phyloP scores from a whole-genome alignment of 1,284 basidiomycete species.

The Ustilago hordei region DNA sequence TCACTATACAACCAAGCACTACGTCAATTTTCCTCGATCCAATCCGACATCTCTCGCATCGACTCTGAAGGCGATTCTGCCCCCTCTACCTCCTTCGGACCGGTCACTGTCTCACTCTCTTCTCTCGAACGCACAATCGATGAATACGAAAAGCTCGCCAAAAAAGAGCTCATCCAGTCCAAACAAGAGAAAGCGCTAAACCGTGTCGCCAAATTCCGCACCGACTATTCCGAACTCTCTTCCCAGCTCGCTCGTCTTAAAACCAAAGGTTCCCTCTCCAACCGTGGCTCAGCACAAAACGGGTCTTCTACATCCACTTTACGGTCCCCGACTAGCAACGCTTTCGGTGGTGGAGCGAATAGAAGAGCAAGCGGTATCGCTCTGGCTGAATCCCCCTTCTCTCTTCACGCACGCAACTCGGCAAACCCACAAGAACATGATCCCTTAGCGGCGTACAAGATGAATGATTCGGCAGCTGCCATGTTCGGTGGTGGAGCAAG shows the following conservation, averaged over 20 bases:
- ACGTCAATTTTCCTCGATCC: conserved; percentile 66
- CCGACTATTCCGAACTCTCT: conserved; percentile 60
- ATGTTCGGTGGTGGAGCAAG: conserved; percentile 52
- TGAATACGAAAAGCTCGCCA: conserved; percentile 68
- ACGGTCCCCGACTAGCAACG: conserved; percentile 20
- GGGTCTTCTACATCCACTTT: conserved; percentile 18
- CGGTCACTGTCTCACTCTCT: conserved; percentile 60
- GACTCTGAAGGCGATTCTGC: conserved; percentile 39
- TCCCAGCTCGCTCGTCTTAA: conserved; percentile 54
- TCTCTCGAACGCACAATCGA: conserved; percentile 66
- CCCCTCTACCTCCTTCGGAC: conserved; percentile 43
- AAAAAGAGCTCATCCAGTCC: conserved; percentile 62
- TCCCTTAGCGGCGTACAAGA: conserved; percentile 64
- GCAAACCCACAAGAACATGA: conserved; percentile 34
- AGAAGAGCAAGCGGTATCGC: conserved; percentile 31
- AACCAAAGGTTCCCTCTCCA: conserved; percentile 33
- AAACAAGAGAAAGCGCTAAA: conserved; percentile 67
- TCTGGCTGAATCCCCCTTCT: conserved; percentile 60
- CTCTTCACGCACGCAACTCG: conserved; percentile 54
- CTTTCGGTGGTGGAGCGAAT: conserved; percentile 27
- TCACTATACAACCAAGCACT: conserved; percentile 68
- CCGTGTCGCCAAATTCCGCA: conserved; percentile 61
- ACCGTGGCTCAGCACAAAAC: conserved; percentile 1
- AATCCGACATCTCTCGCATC: conserved; percentile 62
- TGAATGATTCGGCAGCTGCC: conserved; percentile 61